phyloP scores from a whole-genome alignment of 176 grass and related monocot species.

The Carex pumila region DNA sequence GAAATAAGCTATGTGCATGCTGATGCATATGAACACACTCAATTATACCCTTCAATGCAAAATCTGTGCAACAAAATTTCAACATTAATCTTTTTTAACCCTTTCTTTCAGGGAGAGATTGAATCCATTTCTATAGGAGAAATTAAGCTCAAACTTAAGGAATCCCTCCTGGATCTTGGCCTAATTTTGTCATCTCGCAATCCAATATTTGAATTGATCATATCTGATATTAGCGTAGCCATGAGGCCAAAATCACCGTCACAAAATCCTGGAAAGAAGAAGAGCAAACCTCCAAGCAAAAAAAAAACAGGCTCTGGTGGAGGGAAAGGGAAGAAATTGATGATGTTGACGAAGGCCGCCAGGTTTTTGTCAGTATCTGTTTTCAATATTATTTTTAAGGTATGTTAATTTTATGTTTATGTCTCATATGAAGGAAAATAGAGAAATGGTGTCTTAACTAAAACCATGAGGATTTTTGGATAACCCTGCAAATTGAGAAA shows the following conservation, averaged over 20 bases:
- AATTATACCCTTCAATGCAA: not conserved
- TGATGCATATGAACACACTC: not conserved
- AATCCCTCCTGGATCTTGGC: slow-evolving; percentile 43
- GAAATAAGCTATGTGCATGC: not conserved
- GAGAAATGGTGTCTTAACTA: not conserved
- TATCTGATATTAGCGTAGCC: slow-evolving; percentile 66
- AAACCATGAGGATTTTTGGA: not conserved
- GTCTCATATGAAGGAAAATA: not conserved
- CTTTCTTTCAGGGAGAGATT: slow-evolving; percentile 56
- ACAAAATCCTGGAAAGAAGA: slow-evolving; percentile 53
- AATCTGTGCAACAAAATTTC: not conserved
- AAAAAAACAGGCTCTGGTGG: slow-evolving; percentile 23
- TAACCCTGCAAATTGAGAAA: not conserved
- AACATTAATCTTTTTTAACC: not conserved
- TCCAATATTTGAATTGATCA: slow-evolving; percentile 53
- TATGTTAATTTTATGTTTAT: slow-evolving; percentile 18
- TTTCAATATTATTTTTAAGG: slow-evolving; percentile 76
- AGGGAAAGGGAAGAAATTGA: slow-evolving; percentile 58
- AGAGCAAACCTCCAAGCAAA: slow-evolving; percentile 40
- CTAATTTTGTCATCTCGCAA: slow-evolving; percentile 39
- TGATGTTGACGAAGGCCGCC: slow-evolving; percentile 45
- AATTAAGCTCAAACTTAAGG: slow-evolving; percentile 51
- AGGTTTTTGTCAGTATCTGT: slow-evolving; percentile 57
- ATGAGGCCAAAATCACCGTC: slow-evolving; percentile 46
- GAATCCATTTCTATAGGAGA: slow-evolving; percentile 65